Evolutionary conservation across 1,284 basidiomycete species (phyloP).

Genomic region (Taiwanofungus camphoratus): DNA sequence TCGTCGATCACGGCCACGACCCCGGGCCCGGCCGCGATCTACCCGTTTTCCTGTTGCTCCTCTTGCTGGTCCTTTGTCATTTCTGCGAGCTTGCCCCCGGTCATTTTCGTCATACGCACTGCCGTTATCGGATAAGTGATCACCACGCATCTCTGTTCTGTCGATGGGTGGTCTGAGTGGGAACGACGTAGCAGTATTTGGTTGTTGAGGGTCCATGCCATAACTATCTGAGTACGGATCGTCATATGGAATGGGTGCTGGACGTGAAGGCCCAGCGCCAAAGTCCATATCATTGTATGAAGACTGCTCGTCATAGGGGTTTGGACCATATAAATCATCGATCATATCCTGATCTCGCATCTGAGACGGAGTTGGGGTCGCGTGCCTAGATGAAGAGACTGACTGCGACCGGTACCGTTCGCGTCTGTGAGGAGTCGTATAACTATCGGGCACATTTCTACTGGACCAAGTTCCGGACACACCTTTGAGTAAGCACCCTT

Average conservation of each 20-base stretch:
- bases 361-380: slow-evolving; percentile 49
- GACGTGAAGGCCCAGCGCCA: slow-evolving; percentile 47
- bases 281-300: slow-evolving; percentile 60
- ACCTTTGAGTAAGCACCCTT: slow-evolving; percentile 51
- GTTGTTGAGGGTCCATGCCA: slow-evolving; percentile 13
- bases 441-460: slow-evolving; percentile 5
- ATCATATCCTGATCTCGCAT: slow-evolving; percentile 49
- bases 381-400: slow-evolving; percentile 45
- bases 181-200: background rate
- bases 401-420: slow-evolving; percentile 40
- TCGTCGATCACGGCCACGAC: slow-evolving; percentile 22
- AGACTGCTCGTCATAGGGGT: slow-evolving; percentile 57
- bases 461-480: slow-evolving; percentile 12
- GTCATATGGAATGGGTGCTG: slow-evolving; percentile 64
- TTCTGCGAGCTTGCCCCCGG: slow-evolving; percentile 22
- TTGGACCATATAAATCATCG: slow-evolving; percentile 40
- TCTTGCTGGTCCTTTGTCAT: slow-evolving; percentile 14
- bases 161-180: background rate
- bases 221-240: slow-evolving; percentile 66
- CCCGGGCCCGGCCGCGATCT: slow-evolving; percentile 21
- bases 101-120: slow-evolving; percentile 1
- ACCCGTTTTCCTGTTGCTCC: slow-evolving; percentile 25
- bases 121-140: slow-evolving; percentile 2
- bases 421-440: slow-evolving; percentile 34
- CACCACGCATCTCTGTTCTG: background rate